phyloP scores from a whole-genome alignment of 441 rosid species.

The Isatis lusitanica region DNA sequence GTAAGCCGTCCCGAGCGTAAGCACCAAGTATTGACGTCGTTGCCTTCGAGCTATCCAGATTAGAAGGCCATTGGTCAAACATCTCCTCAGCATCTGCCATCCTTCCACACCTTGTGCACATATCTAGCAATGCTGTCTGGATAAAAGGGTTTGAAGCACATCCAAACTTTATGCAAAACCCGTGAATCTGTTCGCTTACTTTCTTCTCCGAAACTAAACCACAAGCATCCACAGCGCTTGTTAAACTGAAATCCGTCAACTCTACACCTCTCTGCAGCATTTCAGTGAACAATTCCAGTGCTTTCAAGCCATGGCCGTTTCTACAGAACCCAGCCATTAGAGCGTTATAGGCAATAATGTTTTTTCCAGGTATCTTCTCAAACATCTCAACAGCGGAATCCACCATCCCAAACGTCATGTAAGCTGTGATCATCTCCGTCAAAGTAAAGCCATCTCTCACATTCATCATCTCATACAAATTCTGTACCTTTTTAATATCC shows the following conservation, averaged over 20 bases:
- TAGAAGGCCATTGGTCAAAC: slow-evolving; percentile 53
- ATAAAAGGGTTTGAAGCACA: slow-evolving; percentile 52
- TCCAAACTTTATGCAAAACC: slow-evolving; percentile 66
- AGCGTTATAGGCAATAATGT: slow-evolving; percentile 54
- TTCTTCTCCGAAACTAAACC: slow-evolving; percentile 46
- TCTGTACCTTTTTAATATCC: slow-evolving; percentile 43
- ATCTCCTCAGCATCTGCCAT: slow-evolving; percentile 73
- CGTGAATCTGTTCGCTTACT: slow-evolving; percentile 73
- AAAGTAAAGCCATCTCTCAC: slow-evolving; percentile 59
- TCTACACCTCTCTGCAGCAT: slow-evolving; percentile 59
- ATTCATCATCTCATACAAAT: slow-evolving; percentile 52
- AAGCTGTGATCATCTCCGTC: slow-evolving; percentile 67
- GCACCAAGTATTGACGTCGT: slow-evolving; percentile 74
- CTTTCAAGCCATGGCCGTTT: slow-evolving; percentile 56
- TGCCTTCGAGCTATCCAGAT: slow-evolving; percentile 45
- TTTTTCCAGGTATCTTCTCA: slow-evolving; percentile 61
- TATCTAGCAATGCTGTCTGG: slow-evolving; percentile 71
- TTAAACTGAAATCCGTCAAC: slow-evolving; percentile 65
- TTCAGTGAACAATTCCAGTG: slow-evolving; percentile 47
- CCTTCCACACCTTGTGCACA: slow-evolving; percentile 81
- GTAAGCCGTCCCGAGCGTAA: slow-evolving; percentile 69
- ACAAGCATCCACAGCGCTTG: slow-evolving; percentile 63
- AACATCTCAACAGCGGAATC: slow-evolving; percentile 61
- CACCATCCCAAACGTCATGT: slow-evolving; percentile 64
- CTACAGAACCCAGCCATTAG: slow-evolving; percentile 68